Evolutionary conservation across 2,329 filamentous ascomycete species (phyloP), one percentile per base, ranked within the genome.

Genomic region (Geosmithia putterillii): DNA sequence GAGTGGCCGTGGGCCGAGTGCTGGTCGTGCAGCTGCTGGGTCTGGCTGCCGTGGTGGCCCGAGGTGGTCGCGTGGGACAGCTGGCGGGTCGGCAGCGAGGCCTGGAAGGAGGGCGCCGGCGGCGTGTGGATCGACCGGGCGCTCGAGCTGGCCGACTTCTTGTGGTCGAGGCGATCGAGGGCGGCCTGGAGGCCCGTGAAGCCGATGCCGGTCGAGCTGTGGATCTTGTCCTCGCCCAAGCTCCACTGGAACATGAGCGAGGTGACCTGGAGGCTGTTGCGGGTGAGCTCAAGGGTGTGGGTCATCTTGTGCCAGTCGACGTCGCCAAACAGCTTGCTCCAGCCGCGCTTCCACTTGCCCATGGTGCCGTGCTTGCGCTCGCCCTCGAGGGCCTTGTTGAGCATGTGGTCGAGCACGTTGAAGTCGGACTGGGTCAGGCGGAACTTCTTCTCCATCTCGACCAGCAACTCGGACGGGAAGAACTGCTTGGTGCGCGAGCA

Each of bases 131-230:
- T 18, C 2, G 38, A 44, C 12, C 21, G 32, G 22, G 38, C 25
- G 10, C 22, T 14, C 17, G 21, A 40, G 34, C 40, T 28, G 9
- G 19, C 19, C 2, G 38, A 5, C 28, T 41, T 46, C 23, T 42
- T 46, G 8, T 50, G 50, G 12, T 61, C 58, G 39, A 57, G 54
- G 32, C 53, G 54, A 38, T 81, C 74, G 10, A 84, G 67, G 3
- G 79, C 79, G 9, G 79, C 79, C 1, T 76, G 73, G 7, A 85
- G 67, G 4, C 78, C 78, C 2, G 78, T 79, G 53, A 81, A 85
- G 38, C 81, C 81, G 39, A 82, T 81, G 17, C 78, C 77, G 37
- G 76, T 69, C 12, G 76, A 70, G 15, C 71, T 70, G 49, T 81
- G 76, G 15, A 74, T 71, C 54, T 71, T 74, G 18, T 68, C 66